These are phyloP conservation scores for Monosporascus cannonballus DNA, from an alignment of 2,329 filamentous ascomycete species.

Conservation along the genomic window DNA sequence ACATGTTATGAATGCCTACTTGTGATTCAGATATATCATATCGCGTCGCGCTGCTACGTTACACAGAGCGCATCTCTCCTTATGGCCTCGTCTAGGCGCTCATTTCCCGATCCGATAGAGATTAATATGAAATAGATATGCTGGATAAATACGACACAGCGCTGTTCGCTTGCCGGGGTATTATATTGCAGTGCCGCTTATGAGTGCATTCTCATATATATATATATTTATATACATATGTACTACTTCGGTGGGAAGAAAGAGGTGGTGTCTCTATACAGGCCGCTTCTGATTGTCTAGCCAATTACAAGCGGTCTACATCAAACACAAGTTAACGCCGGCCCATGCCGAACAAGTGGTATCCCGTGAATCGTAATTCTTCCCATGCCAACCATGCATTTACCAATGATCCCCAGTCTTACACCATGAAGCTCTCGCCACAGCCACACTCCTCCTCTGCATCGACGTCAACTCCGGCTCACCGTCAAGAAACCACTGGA, in stretches of 20 bases:
- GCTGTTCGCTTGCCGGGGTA: too few relatives aligned
- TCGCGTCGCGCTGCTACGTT: too few relatives aligned
- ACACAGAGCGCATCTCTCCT: too few relatives aligned
- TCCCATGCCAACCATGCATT: background rate
- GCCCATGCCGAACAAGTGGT: background rate
- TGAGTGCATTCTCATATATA: too few relatives aligned
- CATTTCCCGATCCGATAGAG: too few relatives aligned
- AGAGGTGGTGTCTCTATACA: background rate
- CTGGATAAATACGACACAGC: too few relatives aligned
- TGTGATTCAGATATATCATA: too few relatives aligned
- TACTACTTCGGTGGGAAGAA: background rate
- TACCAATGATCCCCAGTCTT: slow-evolving; percentile 2
- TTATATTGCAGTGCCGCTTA: too few relatives aligned
- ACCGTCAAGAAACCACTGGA: too few relatives aligned
- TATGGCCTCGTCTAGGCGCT: too few relatives aligned
- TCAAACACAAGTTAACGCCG: background rate
- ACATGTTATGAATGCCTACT: too few relatives aligned
- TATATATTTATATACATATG: background rate
- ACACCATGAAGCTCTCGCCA: slow-evolving; percentile 89
- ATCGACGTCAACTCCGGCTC: slow-evolving; percentile 23
- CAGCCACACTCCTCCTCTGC: slow-evolving; percentile 91
- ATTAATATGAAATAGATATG: too few relatives aligned
- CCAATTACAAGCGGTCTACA: background rate
- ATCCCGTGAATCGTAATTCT: background rate
- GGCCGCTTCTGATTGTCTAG: background rate